These are phyloP conservation scores for Pleurotus citrinopileatus DNA, from an alignment of 768 basidiomycete species.

Conservation along the genomic window DNA sequence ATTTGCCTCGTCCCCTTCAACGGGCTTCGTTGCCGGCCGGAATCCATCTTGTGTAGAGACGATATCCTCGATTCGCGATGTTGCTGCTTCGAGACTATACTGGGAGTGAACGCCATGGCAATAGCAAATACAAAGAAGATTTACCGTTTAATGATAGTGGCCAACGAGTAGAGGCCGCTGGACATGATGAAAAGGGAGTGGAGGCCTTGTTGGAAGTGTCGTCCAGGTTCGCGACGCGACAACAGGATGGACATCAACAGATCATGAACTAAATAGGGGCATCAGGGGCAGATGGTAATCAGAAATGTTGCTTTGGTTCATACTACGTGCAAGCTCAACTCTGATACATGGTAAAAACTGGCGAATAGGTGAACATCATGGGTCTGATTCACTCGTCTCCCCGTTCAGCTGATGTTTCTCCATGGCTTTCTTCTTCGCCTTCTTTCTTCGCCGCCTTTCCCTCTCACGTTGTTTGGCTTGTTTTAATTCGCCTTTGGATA, in stretches of 20 bases:
- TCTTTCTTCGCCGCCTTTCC: slow-evolving; percentile 72
- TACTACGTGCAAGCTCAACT: too few species aligned
- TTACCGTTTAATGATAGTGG: slow-evolving; percentile 82
- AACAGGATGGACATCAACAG: too few species aligned
- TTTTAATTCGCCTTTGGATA: slow-evolving; percentile 66
- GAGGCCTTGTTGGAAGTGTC: too few species aligned
- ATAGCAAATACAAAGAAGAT: slow-evolving; percentile 16
- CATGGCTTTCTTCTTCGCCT: slow-evolving; percentile 66
- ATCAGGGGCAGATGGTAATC: too few species aligned
- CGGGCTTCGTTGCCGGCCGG: slow-evolving; percentile 15
- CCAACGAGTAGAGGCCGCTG: slow-evolving; percentile 66
- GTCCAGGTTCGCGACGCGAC: too few species aligned
- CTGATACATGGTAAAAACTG: too few species aligned
- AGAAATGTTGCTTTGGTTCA: too few species aligned
- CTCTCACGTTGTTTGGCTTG: slow-evolving; percentile 75
- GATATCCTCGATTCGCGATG: slow-evolving; percentile 90
- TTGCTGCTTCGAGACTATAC: slow-evolving; percentile 86
- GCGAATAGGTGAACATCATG: too few species aligned
- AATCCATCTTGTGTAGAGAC: slow-evolving; percentile 35
- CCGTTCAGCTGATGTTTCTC: slow-evolving; percentile 23
- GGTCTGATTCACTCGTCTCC: too few species aligned
- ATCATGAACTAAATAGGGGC: too few species aligned
- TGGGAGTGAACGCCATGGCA: slow-evolving; percentile 17
- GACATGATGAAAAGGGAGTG: slow-evolving; percentile 27
- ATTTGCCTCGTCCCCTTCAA: slow-evolving; percentile 12